phyloP scores from a whole-genome alignment of 2,329 filamentous ascomycete genomes.

The Coleophoma crateriformis region DNA sequence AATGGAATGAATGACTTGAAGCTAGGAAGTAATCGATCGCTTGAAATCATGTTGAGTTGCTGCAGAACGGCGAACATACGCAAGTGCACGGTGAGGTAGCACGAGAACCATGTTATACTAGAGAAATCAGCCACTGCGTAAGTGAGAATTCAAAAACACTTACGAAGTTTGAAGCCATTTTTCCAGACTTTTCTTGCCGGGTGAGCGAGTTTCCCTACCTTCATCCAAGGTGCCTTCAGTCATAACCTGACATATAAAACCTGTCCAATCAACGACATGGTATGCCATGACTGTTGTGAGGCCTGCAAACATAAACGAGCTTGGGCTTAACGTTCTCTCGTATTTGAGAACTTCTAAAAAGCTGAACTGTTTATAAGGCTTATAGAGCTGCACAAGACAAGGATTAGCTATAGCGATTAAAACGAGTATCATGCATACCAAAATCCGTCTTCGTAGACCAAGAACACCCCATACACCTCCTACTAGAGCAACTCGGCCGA shows the following conservation, averaged over 20 bases:
- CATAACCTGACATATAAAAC: slow-evolving; percentile 15
- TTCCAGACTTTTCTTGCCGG: too few species aligned
- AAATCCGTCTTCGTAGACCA: slow-evolving; percentile 23
- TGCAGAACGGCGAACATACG: slow-evolving; percentile 25
- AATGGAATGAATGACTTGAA: slow-evolving; percentile 23
- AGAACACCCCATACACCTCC: slow-evolving; percentile 27
- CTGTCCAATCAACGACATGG: slow-evolving; percentile 20
- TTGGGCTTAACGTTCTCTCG: slow-evolving; percentile 14
- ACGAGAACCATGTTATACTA: slow-evolving; percentile 3
- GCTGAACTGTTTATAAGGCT: slow-evolving; percentile 18
- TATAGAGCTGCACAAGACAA: slow-evolving; percentile 22
- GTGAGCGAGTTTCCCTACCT: neutral
- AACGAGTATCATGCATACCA: slow-evolving; percentile 14
- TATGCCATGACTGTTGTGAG: slow-evolving; percentile 22
- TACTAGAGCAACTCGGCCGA: slow-evolving; percentile 18
- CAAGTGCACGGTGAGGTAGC: slow-evolving; percentile 21
- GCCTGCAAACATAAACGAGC: slow-evolving; percentile 18
- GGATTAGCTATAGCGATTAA: neutral
- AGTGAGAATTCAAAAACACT: too few species aligned
- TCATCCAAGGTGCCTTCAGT: slow-evolving; percentile 14
- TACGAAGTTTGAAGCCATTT: too few species aligned
- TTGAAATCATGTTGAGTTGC: slow-evolving; percentile 22
- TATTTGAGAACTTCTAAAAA: slow-evolving; percentile 18
- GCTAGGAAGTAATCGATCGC: slow-evolving; percentile 13
- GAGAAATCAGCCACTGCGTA: too few species aligned